These are phyloP conservation scores for Brassica incana DNA, from an alignment of 345 rosid genomes.

Conservation along the genomic window DNA sequence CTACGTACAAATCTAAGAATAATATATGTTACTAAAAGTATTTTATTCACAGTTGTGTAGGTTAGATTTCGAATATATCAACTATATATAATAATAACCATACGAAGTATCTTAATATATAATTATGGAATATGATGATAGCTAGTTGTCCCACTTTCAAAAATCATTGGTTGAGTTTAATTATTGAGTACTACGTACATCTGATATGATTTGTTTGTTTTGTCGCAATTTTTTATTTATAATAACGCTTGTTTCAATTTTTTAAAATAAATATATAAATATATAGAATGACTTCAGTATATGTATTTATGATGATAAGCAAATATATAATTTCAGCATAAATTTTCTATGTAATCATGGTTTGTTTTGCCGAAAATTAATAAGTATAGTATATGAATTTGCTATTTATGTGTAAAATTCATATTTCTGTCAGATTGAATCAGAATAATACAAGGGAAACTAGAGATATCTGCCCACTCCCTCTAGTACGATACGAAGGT, in stretches of 20 bases:
- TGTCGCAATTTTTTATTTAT: neutral
- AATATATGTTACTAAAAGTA: neutral
- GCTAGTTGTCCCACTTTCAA: neutral
- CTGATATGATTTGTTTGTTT: neutral
- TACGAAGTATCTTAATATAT: neutral
- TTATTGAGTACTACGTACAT: neutral
- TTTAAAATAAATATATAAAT: too few relatives aligned
- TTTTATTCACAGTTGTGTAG: neutral
- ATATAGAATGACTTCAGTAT: too few relatives aligned
- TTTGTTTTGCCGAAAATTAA: neutral
- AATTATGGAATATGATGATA: neutral
- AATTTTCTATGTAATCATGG: neutral
- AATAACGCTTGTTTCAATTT: neutral
- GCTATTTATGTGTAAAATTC: neutral
- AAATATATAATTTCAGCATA: neutral
- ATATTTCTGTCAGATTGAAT: neutral
- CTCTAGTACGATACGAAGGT: constrained; percentile 19
- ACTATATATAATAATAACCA: neutral
- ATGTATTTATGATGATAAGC: neutral
- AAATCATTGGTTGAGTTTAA: neutral
- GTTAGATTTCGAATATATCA: neutral
- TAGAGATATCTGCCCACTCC: neutral
- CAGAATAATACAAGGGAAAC: neutral
- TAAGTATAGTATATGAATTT: neutral
- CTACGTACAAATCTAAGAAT: neutral